phyloP scores from a whole-genome alignment of 2,329 filamentous ascomycete genomes.

The Endocalyx cinctus region DNA sequence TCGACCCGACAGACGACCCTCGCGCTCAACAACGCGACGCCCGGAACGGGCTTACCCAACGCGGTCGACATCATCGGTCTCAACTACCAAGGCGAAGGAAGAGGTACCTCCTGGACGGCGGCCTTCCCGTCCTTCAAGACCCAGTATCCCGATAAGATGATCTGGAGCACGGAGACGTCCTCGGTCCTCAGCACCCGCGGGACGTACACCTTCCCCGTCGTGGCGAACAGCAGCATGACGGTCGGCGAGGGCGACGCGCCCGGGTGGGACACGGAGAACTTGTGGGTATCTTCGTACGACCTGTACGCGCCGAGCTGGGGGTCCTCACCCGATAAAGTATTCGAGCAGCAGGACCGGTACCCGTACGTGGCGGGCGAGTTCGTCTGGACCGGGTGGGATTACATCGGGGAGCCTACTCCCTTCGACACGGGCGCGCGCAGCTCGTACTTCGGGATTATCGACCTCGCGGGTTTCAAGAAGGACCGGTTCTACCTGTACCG shows the following conservation, averaged over 20 bases:
- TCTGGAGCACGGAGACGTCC: slow-evolving; percentile 37
- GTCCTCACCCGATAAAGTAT: slow-evolving; percentile 49
- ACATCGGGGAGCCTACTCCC: slow-evolving; percentile 45
- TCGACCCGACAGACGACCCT: slow-evolving; percentile 37
- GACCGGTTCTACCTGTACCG: slow-evolving; percentile 54
- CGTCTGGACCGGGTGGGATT: slow-evolving; percentile 47
- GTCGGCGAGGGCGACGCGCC: slow-evolving; percentile 32
- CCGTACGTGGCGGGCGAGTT: slow-evolving; percentile 50
- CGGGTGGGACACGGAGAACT: slow-evolving; percentile 25
- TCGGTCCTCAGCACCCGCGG: slow-evolving; percentile 45
- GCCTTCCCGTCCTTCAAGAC: slow-evolving; percentile 38
- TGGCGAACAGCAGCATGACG: slow-evolving; percentile 30
- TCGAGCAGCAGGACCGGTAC: slow-evolving; percentile 40
- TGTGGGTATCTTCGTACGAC: slow-evolving; percentile 45
- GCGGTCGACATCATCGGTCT: slow-evolving; percentile 41
- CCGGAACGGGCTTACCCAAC: slow-evolving; percentile 32
- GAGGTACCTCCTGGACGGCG: slow-evolving; percentile 30
- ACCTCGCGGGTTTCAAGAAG: slow-evolving; percentile 53
- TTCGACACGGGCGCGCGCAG: slow-evolving; percentile 40
- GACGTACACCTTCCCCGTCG: slow-evolving; percentile 48
- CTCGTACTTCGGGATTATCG: slow-evolving; percentile 53
- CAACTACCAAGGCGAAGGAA: slow-evolving; percentile 45
- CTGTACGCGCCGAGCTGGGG: slow-evolving; percentile 44
- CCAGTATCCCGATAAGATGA: slow-evolving; percentile 41
- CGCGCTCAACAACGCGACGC: slow-evolving; percentile 40